phyloP scores from a whole-genome alignment of 2,329 filamentous ascomycete species.

The Stagonosporopsis chrysanthemi region DNA sequence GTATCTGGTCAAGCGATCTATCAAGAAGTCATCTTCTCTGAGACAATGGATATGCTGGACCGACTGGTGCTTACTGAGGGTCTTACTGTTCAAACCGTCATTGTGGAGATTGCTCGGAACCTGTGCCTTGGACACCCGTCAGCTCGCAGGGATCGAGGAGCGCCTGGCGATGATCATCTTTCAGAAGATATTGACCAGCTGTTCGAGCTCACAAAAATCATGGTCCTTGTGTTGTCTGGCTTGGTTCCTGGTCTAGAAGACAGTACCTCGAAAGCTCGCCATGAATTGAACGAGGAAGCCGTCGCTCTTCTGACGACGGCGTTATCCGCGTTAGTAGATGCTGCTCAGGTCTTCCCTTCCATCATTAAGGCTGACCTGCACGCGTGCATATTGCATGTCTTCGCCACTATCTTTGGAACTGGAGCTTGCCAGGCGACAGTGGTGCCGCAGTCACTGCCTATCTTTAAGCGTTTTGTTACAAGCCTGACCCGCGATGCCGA shows the following conservation, averaged over 20 bases:
- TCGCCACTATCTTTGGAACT: slow-evolving; percentile 89
- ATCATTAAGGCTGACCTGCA: slow-evolving; percentile 97
- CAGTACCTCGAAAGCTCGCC: slow-evolving; percentile 62
- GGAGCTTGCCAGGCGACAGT: slow-evolving; percentile 86
- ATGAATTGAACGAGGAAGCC: slow-evolving; percentile 86
- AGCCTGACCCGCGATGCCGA: slow-evolving; percentile 65
- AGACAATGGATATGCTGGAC: slow-evolving; percentile 96
- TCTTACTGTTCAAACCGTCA: slow-evolving; percentile 85
- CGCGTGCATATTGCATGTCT: slow-evolving; percentile 96
- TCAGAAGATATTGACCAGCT: slow-evolving; percentile 98
- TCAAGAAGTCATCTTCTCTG: slow-evolving; percentile 91
- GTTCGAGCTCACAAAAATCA: slow-evolving; percentile 95
- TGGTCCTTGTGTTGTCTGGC: slow-evolving; percentile 89
- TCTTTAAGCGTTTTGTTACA: slow-evolving; percentile 87
- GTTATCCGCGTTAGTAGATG: slow-evolving; percentile 88
- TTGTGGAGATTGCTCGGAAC: slow-evolving; percentile 91
- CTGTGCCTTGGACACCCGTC: slow-evolving; percentile 92
- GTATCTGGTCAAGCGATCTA: slow-evolving; percentile 98
- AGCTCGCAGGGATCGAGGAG: slow-evolving; percentile 71
- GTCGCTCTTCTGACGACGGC: slow-evolving; percentile 80
- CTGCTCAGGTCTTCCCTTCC: slow-evolving; percentile 91
- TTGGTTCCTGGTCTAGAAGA: slow-evolving; percentile 83
- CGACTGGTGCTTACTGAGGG: slow-evolving; percentile 91
- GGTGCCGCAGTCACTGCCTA: slow-evolving; percentile 87
- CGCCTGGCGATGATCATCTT: slow-evolving; percentile 71